These are phyloP conservation scores for Fusarium buxicola DNA, from an alignment of 2,329 filamentous ascomycete species.

Conservation along the genomic window DNA sequence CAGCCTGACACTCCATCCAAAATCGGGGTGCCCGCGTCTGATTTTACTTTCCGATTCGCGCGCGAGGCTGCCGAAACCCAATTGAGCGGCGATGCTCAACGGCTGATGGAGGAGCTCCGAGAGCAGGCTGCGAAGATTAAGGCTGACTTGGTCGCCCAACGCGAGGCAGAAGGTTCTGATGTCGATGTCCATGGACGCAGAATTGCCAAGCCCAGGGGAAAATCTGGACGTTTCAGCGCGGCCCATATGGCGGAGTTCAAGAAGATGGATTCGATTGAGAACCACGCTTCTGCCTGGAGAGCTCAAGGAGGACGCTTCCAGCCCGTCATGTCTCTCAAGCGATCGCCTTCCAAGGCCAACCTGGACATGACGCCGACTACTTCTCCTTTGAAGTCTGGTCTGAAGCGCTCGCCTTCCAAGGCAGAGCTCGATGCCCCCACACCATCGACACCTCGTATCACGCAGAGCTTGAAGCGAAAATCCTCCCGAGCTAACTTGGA, in stretches of 20 bases:
- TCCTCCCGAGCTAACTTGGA: conserved; percentile 49
- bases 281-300: conserved; percentile 83
- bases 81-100: conserved; percentile 71
- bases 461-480: conserved; percentile 51
- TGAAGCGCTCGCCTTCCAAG: conserved; percentile 68
- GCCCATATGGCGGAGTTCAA: conserved; percentile 90
- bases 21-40: conserved; percentile 62
- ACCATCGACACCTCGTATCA: conserved; percentile 55
- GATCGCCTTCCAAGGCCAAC: conserved; percentile 59
- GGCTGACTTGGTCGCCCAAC: conserved; percentile 72
- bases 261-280: conserved; percentile 97
- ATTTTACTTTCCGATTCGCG: conserved; percentile 78
- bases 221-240: conserved; percentile 82
- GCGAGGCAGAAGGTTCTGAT: conserved; percentile 63
- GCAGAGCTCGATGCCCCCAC: conserved; percentile 62
- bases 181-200: conserved; percentile 67
- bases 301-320: conserved; percentile 65
- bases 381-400: conserved; percentile 50
- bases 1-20: conserved; percentile 74
- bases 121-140: conserved; percentile 79
- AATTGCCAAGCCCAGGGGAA: conserved; percentile 84
- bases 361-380: conserved; percentile 52
- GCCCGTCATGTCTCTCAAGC: conserved; percentile 57
- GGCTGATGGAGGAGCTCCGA: conserved; percentile 74
- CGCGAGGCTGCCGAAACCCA: conserved; percentile 61